These are phyloP conservation scores for Diplogelasinospora grovesii DNA, from an alignment of 495 filamentous ascomycete species.

Conservation along the genomic window DNA sequence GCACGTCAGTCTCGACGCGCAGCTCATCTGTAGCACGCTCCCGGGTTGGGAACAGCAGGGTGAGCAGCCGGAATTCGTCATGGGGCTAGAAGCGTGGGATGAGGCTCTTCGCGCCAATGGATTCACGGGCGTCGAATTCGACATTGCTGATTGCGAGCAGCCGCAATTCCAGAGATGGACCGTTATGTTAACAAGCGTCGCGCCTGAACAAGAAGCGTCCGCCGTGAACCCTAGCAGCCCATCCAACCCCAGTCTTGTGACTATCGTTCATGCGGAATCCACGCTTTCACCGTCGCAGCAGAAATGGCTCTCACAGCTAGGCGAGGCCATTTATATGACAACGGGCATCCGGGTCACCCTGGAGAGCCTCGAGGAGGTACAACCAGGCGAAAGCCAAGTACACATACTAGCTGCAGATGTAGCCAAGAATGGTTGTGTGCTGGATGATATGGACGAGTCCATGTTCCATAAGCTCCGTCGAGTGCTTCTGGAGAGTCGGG, in stretches of 20 bases:
- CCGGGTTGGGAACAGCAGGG: too few species aligned
- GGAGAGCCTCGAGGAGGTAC: neutral
- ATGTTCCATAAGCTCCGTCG: conserved; percentile 5
- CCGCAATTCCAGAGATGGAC: conserved; percentile 2
- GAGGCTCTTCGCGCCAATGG: conserved; percentile 25
- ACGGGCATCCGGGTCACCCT: neutral
- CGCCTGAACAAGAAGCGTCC: too few species aligned
- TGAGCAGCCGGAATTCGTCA: conserved; percentile 37
- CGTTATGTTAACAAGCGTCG: conserved; percentile 8
- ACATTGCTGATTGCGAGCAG: conserved; percentile 15
- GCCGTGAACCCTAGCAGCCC: neutral
- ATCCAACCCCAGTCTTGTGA: neutral
- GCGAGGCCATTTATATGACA: neutral
- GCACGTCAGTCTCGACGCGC: conserved; percentile 17
- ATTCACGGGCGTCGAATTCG: conserved; percentile 41
- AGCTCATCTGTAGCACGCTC: conserved; percentile 30
- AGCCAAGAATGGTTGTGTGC: conserved; percentile 1
- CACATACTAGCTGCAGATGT: conserved; percentile 14
- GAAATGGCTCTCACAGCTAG: conserved; percentile 7
- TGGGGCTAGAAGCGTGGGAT: conserved; percentile 31
- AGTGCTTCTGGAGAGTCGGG: conserved; percentile 6
- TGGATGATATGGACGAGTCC: conserved; percentile 5
- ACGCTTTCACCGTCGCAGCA: conserved; percentile 1
- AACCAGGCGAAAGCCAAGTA: conserved; percentile 4
- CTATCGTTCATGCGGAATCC: neutral